Percentiles rank a stretch among this genome's conserved stretches.
These are phyloP conservation scores for Murraya paniculata DNA, from an alignment of 345 rosid genomes.

Conservation along the genomic window DNA sequence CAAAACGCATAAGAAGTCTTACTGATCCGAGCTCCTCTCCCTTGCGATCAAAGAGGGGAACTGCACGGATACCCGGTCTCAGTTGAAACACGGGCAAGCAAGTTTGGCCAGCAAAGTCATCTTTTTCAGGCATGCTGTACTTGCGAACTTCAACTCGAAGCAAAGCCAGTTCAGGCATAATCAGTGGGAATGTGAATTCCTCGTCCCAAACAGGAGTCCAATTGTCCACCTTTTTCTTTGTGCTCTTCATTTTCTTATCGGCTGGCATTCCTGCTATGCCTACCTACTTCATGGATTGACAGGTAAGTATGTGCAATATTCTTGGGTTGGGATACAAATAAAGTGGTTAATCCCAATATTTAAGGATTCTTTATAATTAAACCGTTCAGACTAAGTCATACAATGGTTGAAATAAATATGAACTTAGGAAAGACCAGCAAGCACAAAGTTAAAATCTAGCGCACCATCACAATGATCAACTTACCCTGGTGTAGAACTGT, in stretches of 20 bases:
- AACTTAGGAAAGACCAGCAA: neutral
- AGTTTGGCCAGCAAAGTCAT: slow-evolving; percentile 70
- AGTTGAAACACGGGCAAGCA: slow-evolving; percentile 65
- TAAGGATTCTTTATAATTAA: neutral
- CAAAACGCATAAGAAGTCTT: slow-evolving; percentile 63
- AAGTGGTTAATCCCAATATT: neutral
- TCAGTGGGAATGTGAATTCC: slow-evolving; percentile 58
- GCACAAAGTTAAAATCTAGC: neutral
- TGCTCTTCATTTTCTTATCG: slow-evolving; percentile 56
- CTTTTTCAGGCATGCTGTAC: slow-evolving; percentile 65
- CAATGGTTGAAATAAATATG: neutral
- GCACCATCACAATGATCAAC: neutral
- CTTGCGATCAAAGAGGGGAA: slow-evolving; percentile 55
- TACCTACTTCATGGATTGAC: slow-evolving; percentile 34
- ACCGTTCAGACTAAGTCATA: neutral
- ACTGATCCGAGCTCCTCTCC: slow-evolving; percentile 43
- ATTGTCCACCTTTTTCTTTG: slow-evolving; percentile 50
- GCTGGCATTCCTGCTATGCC: slow-evolving; percentile 69
- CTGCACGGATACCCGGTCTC: slow-evolving; percentile 55
- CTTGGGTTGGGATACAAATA: neutral
- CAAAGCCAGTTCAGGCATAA: slow-evolving; percentile 66
- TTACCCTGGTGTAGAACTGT: slow-evolving; percentile 63
- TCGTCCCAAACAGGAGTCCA: slow-evolving; percentile 75
- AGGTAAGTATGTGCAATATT: neutral
- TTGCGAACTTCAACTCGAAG: slow-evolving; percentile 66